These are phyloP conservation scores for Diaporthe eres DNA, from an alignment of 2,329 filamentous ascomycete genomes.

Conservation along the genomic window DNA sequence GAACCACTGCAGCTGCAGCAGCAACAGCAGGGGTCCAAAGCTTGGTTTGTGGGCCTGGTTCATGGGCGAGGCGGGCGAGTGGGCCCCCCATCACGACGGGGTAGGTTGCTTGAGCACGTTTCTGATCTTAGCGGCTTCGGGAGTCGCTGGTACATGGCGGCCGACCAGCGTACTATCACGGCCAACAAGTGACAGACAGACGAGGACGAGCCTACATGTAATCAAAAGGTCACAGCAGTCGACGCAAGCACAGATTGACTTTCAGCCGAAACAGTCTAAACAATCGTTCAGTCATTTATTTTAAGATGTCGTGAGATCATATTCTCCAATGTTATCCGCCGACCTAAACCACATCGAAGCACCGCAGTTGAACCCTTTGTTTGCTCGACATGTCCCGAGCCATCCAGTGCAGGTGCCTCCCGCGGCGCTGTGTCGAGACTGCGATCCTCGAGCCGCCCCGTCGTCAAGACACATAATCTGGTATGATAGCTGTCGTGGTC, in stretches of 20 bases:
- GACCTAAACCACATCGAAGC: background rate
- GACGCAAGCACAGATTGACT: background rate
- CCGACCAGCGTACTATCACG: background rate
- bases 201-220: background rate
- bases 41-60: conserved; percentile 19
- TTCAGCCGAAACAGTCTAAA: background rate
- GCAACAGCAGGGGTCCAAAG: conserved; percentile 8
- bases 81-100: background rate
- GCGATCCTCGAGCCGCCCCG: conserved; percentile 1
- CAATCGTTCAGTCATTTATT: background rate
- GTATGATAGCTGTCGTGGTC: background rate
- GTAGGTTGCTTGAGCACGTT: conserved; percentile 17
- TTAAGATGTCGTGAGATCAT: background rate
- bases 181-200: background rate
- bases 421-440: conserved; percentile 3
- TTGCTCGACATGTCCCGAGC: background rate
- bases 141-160: background rate
- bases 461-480: background rate
- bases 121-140: conserved; percentile 10
- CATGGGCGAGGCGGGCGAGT: conserved; percentile 1
- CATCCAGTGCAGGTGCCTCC: background rate
- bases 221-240: background rate
- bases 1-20: background rate
- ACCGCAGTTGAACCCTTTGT: background rate
- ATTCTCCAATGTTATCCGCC: background rate